Conservation (phyloP, 179 eudicot species). For the Silene coronaria region DNA sequence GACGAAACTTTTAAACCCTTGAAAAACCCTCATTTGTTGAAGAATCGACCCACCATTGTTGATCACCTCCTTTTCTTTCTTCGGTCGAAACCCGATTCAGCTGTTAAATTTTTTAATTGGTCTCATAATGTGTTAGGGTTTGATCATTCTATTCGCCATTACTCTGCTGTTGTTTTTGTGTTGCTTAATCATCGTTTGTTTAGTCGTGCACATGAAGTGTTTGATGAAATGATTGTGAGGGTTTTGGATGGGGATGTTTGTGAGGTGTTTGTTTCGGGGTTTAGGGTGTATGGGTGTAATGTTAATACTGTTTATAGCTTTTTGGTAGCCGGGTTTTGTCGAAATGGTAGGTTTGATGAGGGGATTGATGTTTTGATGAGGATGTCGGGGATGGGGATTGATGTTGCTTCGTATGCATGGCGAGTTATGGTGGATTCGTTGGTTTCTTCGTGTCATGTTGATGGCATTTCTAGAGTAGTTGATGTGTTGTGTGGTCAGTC, state of each 20-base stretch:
- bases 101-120: constrained; percentile 47
- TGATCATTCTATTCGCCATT: constrained; percentile 26
- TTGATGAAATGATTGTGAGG: constrained; percentile 38
- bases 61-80: constrained; percentile 34
- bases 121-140: constrained; percentile 39
- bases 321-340: constrained; percentile 46
- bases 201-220: constrained; percentile 43
- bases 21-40: constrained; percentile 1
- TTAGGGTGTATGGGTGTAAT: constrained; percentile 35
- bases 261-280: constrained; percentile 32
- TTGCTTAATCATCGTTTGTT: constrained; percentile 43
- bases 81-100: constrained; percentile 49
- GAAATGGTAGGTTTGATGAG: constrained; percentile 41
- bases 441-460: constrained; percentile 27
- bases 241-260: constrained; percentile 32
- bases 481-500: constrained; percentile 24
- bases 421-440: constrained; percentile 39
- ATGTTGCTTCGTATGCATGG: constrained; percentile 41
- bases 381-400: constrained; percentile 38
- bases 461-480: constrained; percentile 30
- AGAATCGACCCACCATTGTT: constrained; percentile 27
- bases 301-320: constrained; percentile 50
- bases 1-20: constrained; percentile 22
- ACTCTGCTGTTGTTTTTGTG: constrained; percentile 32
- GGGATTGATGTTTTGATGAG: constrained; percentile 35